Conservation (phyloP, 371 early-diverging fungal species). For the Thermomucor indicae-seudaticae region DNA sequence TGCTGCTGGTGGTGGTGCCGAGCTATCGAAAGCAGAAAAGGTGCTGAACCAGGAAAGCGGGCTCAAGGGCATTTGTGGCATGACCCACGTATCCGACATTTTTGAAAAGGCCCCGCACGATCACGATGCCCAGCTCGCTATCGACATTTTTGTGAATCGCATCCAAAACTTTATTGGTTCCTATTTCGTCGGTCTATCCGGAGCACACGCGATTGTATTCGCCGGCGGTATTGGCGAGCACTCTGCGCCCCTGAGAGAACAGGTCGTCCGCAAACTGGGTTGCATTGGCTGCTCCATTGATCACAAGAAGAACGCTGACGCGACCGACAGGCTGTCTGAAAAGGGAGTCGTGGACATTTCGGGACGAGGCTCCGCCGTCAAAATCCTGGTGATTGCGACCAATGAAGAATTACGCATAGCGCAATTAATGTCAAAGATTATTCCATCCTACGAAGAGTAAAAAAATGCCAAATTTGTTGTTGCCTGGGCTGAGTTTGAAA, state of each 20-base stretch:
- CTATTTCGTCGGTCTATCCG: slow-evolving; percentile 24
- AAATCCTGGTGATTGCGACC: slow-evolving; percentile 28
- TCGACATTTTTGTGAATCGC: slow-evolving; percentile 31
- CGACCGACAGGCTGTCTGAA: not conserved
- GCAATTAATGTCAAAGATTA: not conserved
- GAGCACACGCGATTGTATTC: slow-evolving; percentile 29
- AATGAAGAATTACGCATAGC: slow-evolving; percentile 43
- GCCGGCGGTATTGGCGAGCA: slow-evolving; percentile 43
- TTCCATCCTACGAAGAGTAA: too few relatives aligned
- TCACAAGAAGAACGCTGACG: slow-evolving; percentile 15
- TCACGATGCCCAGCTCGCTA: slow-evolving; percentile 18
- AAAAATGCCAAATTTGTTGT: too few relatives aligned
- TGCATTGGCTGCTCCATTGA: slow-evolving; percentile 22
- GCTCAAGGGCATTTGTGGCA: slow-evolving; percentile 28
- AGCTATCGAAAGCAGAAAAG: slow-evolving; percentile 31
- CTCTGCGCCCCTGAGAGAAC: slow-evolving; percentile 13
- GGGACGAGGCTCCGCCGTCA: not conserved
- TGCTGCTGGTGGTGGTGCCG: too few relatives aligned
- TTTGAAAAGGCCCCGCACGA: slow-evolving; percentile 2
- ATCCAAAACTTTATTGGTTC: slow-evolving; percentile 35
- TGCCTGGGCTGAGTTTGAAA: too few relatives aligned
- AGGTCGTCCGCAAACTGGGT: slow-evolving; percentile 13
- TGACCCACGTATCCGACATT: slow-evolving; percentile 25
- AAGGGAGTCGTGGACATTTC: slow-evolving; percentile 15
- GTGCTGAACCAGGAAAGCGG: slow-evolving; percentile 35